These are phyloP conservation scores for Leucoagaricus sp. DNA, from an alignment of 1,284 basidiomycete genomes.

Conservation along the genomic window DNA sequence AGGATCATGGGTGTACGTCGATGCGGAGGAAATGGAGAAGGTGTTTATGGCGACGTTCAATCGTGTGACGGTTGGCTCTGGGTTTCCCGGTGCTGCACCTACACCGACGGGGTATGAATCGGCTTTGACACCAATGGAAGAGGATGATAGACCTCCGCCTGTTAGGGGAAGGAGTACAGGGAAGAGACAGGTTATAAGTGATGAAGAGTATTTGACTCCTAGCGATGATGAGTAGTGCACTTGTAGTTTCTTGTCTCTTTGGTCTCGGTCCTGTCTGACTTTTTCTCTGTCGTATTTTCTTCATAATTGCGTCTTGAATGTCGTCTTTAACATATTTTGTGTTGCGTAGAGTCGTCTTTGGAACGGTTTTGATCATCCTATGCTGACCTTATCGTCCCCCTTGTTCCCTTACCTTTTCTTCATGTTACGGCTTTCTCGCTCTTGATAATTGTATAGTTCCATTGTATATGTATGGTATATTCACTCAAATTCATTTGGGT, in stretches of 20 bases:
- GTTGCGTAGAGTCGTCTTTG: not conserved
- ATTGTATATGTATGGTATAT: not conserved
- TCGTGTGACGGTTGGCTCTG: constrained; percentile 59
- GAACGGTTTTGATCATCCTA: not conserved
- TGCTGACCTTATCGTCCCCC: not conserved
- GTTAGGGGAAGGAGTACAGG: constrained; percentile 50
- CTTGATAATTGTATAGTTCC: not conserved
- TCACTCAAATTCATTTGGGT: no score
- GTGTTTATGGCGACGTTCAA: constrained; percentile 72
- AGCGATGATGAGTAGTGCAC: constrained; percentile 55
- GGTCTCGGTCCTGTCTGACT: constrained; percentile 3
- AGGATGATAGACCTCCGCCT: constrained; percentile 64
- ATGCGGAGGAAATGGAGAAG: constrained; percentile 91
- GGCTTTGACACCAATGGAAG: constrained; percentile 76
- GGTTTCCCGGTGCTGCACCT: constrained; percentile 69
- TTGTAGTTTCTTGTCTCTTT: constrained; percentile 9
- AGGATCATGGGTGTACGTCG: constrained; percentile 91
- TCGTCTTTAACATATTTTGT: not conserved
- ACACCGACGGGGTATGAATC: constrained; percentile 52
- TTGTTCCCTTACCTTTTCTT: not conserved
- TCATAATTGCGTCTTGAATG: not conserved
- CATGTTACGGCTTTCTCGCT: no score
- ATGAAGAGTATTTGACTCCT: constrained; percentile 71
- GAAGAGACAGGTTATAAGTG: constrained; percentile 73
- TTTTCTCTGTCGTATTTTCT: not conserved